phyloP scores from a whole-genome alignment of 257 asterid species.

The Primulina tabacum region DNA sequence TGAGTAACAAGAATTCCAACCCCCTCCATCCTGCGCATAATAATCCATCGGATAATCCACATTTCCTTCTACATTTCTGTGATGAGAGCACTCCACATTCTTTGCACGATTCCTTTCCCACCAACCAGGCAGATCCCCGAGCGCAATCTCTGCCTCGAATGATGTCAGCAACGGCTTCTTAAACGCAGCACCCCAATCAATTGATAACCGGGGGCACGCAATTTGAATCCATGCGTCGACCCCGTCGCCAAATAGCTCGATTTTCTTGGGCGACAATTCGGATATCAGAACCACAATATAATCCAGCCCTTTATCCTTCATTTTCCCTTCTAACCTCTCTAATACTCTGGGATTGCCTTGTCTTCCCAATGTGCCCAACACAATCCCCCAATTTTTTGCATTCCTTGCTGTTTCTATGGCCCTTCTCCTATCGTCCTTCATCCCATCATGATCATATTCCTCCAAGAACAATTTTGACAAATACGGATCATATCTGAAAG shows the following conservation, averaged over 20 bases:
- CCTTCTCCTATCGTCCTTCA: conserved; percentile 75
- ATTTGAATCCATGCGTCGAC: conserved; percentile 96
- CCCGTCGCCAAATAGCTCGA: conserved; percentile 80
- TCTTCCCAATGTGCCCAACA: conserved; percentile 87
- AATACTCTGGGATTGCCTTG: conserved; percentile 75
- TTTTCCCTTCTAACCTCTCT: conserved; percentile 80
- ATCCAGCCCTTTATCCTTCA: conserved; percentile 72
- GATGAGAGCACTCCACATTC: conserved; percentile 43
- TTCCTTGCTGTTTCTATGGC: conserved; percentile 76
- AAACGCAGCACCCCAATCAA: conserved; percentile 98
- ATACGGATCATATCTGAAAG: conserved; percentile 83
- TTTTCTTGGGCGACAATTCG: conserved; percentile 75
- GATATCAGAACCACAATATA: conserved; percentile 86
- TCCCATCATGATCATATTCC: conserved; percentile 87
- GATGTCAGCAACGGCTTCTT: conserved; percentile 77
- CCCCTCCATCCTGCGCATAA: conserved; percentile 95
- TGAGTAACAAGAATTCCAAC: conserved; percentile 80
- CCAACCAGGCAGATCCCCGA: conserved; percentile 86
- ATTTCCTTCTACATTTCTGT: conserved; percentile 31
- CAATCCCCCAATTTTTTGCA: conserved; percentile 78
- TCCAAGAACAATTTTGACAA: conserved; percentile 81
- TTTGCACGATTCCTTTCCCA: conserved; percentile 74
- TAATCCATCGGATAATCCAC: conserved; percentile 96
- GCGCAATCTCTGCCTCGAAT: conserved; percentile 95
- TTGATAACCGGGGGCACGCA: conserved; percentile 94